phyloP scores from a whole-genome alignment of 495 filamentous ascomycete genomes.

The Tuber brumale region DNA sequence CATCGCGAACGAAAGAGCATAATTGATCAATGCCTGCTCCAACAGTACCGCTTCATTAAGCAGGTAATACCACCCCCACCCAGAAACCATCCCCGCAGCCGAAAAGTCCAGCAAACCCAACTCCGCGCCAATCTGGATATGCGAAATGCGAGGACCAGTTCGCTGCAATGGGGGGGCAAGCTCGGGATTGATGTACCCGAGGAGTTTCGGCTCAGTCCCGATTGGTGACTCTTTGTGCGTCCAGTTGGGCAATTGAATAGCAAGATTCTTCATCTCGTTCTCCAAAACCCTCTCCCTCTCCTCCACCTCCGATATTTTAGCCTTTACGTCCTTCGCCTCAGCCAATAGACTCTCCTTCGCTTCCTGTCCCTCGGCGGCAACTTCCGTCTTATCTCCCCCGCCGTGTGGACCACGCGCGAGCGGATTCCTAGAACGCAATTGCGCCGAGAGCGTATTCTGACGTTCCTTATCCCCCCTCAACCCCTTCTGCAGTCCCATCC shows the following conservation, averaged over 20 bases:
- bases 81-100: slow-evolving; percentile 65
- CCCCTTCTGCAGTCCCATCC: slow-evolving; percentile 52
- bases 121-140: slow-evolving; percentile 75
- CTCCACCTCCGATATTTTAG: slow-evolving; percentile 55
- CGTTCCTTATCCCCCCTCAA: slow-evolving; percentile 54
- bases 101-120: slow-evolving; percentile 81
- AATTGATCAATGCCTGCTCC: slow-evolving; percentile 86
- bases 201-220: slow-evolving; percentile 52
- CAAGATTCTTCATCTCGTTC: slow-evolving; percentile 65
- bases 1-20: slow-evolving; percentile 57
- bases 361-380: slow-evolving; percentile 34
- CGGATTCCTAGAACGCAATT: slow-evolving; percentile 47
- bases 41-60: slow-evolving; percentile 80
- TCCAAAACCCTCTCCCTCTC: slow-evolving; percentile 54
- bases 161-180: slow-evolving; percentile 46
- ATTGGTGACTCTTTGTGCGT: slow-evolving; percentile 69
- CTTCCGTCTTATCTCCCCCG: slow-evolving; percentile 35
- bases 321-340: slow-evolving; percentile 66
- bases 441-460: slow-evolving; percentile 51
- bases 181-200: slow-evolving; percentile 71
- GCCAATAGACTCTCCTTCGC: slow-evolving; percentile 51
- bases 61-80: slow-evolving; percentile 97
- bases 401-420: slow-evolving; percentile 43
- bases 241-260: slow-evolving; percentile 77
- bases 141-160: slow-evolving; percentile 52